Base-by-base conservation (phyloP, 1,139 yeast genomes). In the Geotrichum cucujoidarum region DNA sequence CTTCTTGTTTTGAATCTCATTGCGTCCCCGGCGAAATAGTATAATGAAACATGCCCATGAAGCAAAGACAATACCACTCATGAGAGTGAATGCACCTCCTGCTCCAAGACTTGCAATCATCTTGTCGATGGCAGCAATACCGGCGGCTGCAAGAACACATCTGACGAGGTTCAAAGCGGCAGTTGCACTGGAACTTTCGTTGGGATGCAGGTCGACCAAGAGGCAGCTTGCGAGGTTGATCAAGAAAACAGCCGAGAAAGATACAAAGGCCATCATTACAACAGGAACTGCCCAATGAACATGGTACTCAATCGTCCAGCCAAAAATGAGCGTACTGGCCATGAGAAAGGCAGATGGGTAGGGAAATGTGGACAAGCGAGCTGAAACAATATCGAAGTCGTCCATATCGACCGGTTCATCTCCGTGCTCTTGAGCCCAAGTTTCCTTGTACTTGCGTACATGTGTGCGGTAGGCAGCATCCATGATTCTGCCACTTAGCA, bases 61-160 rank as follows among this genome's bases (percentile, higher is more conserved):
- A 5, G 31, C 5, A 14, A 44, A 14, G 20, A 44, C 16, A 40
- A 78, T 43, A 0, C 71, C 78, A 3, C 75, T 72, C 69, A 81
- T 65, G 24, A 83, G 67, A 0, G 84, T 75, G 58, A 79, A 81
- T 0, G 83, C 76, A 1, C 88, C 86, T 2, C 90, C 90, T 3
- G 78, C 61, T 0, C 76, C 73, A 72, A 83, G 67, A 0, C 68
- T 45, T 0, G 49, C 50, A 43, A 74, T 73, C 87, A 83, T 81
- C 47, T 66, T 69, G 18, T 80, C 74, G 25, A 82, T 71, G 14
- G 76, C 79, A 0, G 85, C 87, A 52, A 82, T 71, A 45, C 82
- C 80, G 1, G 76, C 71, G 0, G 90, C 87, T 51, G 80, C 76
- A 48, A 73, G 58, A 20, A 77, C 66, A 56, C 92, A 82, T 54